Evolutionary conservation across 306 rosid species (phyloP).

Genomic region (Vigna radiata): DNA sequence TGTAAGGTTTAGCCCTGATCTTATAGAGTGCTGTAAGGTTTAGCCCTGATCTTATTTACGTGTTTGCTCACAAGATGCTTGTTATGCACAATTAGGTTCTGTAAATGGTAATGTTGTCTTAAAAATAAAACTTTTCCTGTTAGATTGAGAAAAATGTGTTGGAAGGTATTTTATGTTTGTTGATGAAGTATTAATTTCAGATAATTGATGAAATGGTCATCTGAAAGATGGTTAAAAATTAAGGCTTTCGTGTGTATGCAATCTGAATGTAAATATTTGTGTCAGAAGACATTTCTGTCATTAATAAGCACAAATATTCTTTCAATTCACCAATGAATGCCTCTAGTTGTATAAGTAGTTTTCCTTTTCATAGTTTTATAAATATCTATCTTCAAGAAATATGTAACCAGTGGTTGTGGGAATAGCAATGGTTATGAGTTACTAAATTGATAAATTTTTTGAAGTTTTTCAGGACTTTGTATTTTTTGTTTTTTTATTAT

Average conservation of each 20-base stretch:
- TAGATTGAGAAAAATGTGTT: background rate
- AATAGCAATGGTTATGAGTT: constrained; percentile 4
- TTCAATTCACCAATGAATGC: background rate
- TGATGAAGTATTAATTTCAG: background rate
- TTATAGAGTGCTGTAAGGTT: background rate
- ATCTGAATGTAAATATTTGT: background rate
- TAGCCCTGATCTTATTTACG: constrained; percentile 2
- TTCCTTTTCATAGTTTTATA: background rate
- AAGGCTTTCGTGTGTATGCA: background rate
- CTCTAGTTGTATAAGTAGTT: background rate
- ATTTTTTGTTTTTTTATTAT: background rate
- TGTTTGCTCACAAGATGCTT: background rate
- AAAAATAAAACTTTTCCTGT: background rate
- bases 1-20: background rate
- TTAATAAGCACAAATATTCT: background rate
- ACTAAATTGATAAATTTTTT: background rate
- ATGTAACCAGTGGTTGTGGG: background rate
- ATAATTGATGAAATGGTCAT: constrained; percentile 1
- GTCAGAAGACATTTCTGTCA: background rate
- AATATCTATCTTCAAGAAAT: background rate
- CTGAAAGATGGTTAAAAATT: background rate
- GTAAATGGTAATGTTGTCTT: background rate
- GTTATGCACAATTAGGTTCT: background rate
- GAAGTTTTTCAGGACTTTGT: background rate
- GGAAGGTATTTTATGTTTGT: constrained; percentile 31